Base-by-base conservation (phyloP, 169 alveolate genomes). In the Plasmodium gallinaceum region DNA sequence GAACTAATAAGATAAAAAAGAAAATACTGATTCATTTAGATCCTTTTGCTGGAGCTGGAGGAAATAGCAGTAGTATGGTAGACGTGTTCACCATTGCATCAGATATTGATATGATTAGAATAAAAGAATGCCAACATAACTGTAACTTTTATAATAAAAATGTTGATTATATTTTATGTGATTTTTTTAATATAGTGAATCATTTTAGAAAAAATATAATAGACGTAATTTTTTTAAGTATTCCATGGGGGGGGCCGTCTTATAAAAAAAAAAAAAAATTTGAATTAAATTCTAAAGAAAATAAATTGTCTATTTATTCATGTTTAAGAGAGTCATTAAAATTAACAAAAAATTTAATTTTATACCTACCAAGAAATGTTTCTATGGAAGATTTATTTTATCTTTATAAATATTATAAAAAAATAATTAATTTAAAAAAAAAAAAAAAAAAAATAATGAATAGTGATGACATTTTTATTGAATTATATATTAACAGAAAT, bases 161-260 rank as follows among this genome's bases (percentile, higher is more conserved):
- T 58, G 76, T 78, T n/a, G 89, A 78, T 51, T 78, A 24, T 32
- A 78, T 78, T 78, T 66, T 78, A 43, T 78, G 89, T 26, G 89
- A 78, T 66, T 78, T 78, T 64, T 65, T 62, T 46, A 78, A 65
- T 18, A 32, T 78, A 32, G 80, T 78, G 26, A 65, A 48, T 51
- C 65, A 10, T 51, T 78, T 78, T 58, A 78, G 89, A 24, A 69
- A 78, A 48, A 39, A 48, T 39, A 66, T 69, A 7, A 78, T 78
- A 0, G 89, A 78, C 12, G 89, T 78, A 3, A 39, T 78, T 39
- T 78, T 78, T 65, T 16, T 78, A 10, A 78, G 89, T 26, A 65
- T 78, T 8, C 89, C 89, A 2, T 78, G 89, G 89, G 89, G 89
- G 1, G 89, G 89, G 7, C 89, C 89, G 2, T 22, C 66, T 24